These are phyloP conservation scores for Ustilago sp. DNA, from an alignment of 1,284 basidiomycete genomes.

Conservation along the genomic window DNA sequence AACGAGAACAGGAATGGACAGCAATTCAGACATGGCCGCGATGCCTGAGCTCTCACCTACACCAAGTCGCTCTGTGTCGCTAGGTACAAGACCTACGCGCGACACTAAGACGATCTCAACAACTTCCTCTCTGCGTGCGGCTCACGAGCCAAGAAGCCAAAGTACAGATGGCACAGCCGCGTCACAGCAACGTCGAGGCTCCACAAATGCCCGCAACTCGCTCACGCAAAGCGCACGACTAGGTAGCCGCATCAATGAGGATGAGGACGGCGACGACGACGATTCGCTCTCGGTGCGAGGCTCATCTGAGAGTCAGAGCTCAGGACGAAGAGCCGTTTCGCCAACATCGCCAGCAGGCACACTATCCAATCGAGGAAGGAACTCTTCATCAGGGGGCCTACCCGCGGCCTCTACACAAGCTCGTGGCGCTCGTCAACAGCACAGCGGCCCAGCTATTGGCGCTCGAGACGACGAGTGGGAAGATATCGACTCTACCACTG, in stretches of 20 bases:
- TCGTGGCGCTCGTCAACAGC: neutral
- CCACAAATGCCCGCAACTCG: constrained; percentile 20
- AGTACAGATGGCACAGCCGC: constrained; percentile 20
- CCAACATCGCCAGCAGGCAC: constrained; percentile 4
- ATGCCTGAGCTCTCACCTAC: constrained; percentile 40
- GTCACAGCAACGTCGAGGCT: constrained; percentile 22
- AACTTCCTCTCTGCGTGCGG: constrained; percentile 25
- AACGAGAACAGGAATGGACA: constrained; percentile 31
- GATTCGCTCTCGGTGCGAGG: constrained; percentile 13
- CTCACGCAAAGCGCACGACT: constrained; percentile 1
- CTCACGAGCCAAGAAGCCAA: constrained; percentile 23
- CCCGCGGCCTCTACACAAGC: neutral
- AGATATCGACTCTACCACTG: constrained; percentile 19
- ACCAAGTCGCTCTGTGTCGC: constrained; percentile 26
- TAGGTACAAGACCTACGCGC: constrained; percentile 27
- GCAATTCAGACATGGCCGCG: constrained; percentile 16
- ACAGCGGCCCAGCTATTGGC: neutral
- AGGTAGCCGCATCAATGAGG: constrained; percentile 15
- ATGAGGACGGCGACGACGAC: constrained; percentile 15
- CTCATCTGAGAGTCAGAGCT: constrained; percentile 16
- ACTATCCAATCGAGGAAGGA: neutral
- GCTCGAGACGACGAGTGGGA: constrained; percentile 42
- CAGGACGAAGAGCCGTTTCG: constrained; percentile 4
- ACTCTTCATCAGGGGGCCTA: neutral
- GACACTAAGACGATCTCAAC: constrained; percentile 32